Percentiles rank a stretch among this genome's conserved stretches.
These are phyloP conservation scores for Solanum chacoense DNA, from an alignment of 305 asterid genomes.

Conservation along the genomic window DNA sequence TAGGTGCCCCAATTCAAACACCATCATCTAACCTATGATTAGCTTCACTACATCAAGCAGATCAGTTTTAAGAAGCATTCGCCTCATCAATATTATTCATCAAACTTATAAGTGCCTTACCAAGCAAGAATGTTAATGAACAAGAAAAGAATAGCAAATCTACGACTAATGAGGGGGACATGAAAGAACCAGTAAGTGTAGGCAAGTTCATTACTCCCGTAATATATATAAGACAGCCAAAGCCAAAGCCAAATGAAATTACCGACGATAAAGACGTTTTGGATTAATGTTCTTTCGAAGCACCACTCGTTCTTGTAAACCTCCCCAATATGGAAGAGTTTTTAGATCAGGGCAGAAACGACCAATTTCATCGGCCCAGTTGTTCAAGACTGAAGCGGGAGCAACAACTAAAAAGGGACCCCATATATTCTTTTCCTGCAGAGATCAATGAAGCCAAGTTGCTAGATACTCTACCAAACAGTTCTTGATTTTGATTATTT, in stretches of 20 bases:
- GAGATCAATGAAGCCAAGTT: constrained; percentile 15
- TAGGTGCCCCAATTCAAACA: not conserved
- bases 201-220: not conserved
- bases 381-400: constrained; percentile 91
- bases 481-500: not conserved
- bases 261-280: constrained; percentile 94
- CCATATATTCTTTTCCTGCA: constrained; percentile 93
- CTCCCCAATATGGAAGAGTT: constrained; percentile 98
- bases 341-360: constrained; percentile 97
- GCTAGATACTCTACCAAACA: not conserved
- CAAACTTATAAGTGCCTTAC: not conserved
- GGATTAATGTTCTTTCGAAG: constrained; percentile 96
- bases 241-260: constrained; percentile 10
- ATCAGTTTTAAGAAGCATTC: not conserved
- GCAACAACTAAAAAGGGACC: constrained; percentile 99
- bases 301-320: constrained; percentile 68
- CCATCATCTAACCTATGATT: not conserved
- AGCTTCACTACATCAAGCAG: not conserved
- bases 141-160: not conserved
- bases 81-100: not conserved
- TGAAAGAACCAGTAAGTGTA: not conserved
- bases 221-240: not conserved
- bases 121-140: not conserved
- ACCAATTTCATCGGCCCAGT: constrained; percentile 98
- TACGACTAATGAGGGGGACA: not conserved